A percentile compares a stretch with the other conserved stretches of the same genome.
Evolutionary conservation across 345 rosid genomes (phyloP).

Genomic region (Melaleuca alternifolia): DNA sequence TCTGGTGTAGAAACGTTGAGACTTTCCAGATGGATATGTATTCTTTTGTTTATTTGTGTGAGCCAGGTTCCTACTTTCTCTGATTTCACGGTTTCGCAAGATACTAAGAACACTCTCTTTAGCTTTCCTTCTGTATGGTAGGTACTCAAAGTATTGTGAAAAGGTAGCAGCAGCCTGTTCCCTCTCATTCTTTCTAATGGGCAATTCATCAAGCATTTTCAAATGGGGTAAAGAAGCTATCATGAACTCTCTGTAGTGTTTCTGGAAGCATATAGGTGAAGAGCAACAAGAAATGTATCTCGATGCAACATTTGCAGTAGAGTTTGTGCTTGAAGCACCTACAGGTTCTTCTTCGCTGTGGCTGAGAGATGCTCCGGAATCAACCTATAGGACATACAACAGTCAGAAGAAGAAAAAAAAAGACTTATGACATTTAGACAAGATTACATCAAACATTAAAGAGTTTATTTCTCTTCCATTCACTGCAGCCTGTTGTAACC

Average conservation of each 20-base stretch:
- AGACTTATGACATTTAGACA: not conserved
- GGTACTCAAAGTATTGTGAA: constrained; percentile 56
- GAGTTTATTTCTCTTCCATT: not conserved
- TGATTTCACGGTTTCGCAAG: constrained; percentile 67
- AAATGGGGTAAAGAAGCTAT: constrained; percentile 71
- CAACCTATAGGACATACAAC: constrained; percentile 27
- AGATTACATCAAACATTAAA: not conserved
- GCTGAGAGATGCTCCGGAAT: constrained; percentile 12
- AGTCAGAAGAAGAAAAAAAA: not conserved
- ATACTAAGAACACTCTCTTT: constrained; percentile 66
- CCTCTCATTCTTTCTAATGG: constrained; percentile 59
- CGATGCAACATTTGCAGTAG: constrained; percentile 27
- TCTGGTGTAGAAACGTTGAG: constrained; percentile 48
- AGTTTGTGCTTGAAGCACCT: constrained; percentile 14
- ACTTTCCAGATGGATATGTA: constrained; percentile 25
- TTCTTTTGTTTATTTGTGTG: constrained; percentile 13
- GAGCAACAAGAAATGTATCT: constrained; percentile 50
- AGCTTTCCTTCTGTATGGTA: constrained; percentile 60
- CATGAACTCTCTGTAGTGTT: constrained; percentile 79
- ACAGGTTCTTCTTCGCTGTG: constrained; percentile 31
- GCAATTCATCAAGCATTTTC: constrained; percentile 62
- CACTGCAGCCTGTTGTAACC: not conserved
- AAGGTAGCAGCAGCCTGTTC: constrained; percentile 47
- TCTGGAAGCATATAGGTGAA: constrained; percentile 83
- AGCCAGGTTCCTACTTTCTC: constrained; percentile 19